Conservation (phyloP, 257 asterid species). For the Buddleja alternifolia region DNA sequence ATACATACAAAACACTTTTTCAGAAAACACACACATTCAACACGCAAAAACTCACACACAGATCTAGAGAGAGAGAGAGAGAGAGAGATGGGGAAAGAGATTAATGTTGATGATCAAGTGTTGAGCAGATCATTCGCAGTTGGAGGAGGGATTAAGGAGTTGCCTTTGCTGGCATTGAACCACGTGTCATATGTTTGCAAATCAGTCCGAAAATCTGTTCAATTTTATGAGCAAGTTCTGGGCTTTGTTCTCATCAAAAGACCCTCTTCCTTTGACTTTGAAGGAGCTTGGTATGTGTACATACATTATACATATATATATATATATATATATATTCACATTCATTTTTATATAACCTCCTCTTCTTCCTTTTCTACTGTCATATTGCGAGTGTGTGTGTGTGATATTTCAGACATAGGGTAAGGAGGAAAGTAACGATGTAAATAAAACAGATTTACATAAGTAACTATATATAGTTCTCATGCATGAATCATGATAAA, state of each 20-base stretch:
- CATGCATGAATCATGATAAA: too few relatives aligned
- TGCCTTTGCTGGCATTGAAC: constrained; percentile 61
- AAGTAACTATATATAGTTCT: too few relatives aligned
- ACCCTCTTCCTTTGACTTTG: constrained; percentile 76
- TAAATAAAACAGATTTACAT: too few relatives aligned
- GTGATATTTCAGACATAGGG: too few relatives aligned
- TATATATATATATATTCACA: too few relatives aligned
- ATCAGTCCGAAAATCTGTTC: constrained; percentile 49
- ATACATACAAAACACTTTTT: neutral
- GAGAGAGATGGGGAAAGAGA: constrained; percentile 25
- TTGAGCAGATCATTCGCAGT: neutral
- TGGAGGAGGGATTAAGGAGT: neutral
- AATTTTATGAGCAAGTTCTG: constrained; percentile 62
- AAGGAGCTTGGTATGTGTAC: constrained; percentile 72
- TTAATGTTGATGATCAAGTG: neutral
- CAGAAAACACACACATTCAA: neutral
- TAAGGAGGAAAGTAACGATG: too few relatives aligned
- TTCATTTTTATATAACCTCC: too few relatives aligned
- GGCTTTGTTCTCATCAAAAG: constrained; percentile 71
- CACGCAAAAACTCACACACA: neutral
- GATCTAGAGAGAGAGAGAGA: neutral
- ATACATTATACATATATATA: neutral
- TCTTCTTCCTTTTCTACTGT: too few relatives aligned
- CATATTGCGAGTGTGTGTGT: too few relatives aligned
- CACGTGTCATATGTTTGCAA: constrained; percentile 69